Conservation (phyloP, 352 stramenopile species). For the Phytophthora fragariae region DNA sequence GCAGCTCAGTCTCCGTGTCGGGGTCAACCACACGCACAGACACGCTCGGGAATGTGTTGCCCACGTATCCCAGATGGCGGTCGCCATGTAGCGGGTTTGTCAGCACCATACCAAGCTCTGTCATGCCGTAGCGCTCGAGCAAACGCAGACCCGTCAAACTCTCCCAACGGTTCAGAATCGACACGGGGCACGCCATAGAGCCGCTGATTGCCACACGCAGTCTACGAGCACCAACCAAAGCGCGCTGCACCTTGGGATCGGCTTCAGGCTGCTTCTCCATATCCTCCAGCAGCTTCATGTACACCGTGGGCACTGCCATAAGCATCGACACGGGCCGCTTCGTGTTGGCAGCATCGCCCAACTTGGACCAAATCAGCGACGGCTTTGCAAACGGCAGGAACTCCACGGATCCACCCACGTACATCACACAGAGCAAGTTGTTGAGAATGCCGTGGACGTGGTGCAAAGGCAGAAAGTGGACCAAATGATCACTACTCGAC, state of each 20-base stretch:
- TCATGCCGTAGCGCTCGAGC: constrained; percentile 94
- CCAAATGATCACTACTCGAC: constrained; percentile 71
- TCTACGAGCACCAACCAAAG: constrained; percentile 28
- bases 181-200: constrained; percentile 87
- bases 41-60: constrained; percentile 84
- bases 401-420: constrained; percentile 82
- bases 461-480: constrained; percentile 92
- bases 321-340: constrained; percentile 68
- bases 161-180: constrained; percentile 85
- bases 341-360: constrained; percentile 28
- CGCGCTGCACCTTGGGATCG: constrained; percentile 18
- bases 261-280: constrained; percentile 48
- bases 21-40: constrained; percentile 82
- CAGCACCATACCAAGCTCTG: constrained; percentile 92
- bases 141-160: constrained; percentile 80
- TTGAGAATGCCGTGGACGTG: constrained; percentile 94
- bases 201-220: constrained; percentile 80
- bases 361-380: constrained; percentile 67
- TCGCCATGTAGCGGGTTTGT: constrained; percentile 83
- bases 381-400: constrained; percentile 74
- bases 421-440: constrained; percentile 86
- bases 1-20: constrained; percentile 63
- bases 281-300: constrained; percentile 88
- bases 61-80: constrained; percentile 86
- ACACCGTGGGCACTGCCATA: constrained; percentile 94